Percentiles rank a stretch among this genome's conserved stretches.
phyloP scores from a whole-genome alignment of 768 basidiomycete species.

The Gymnopilus junonius region DNA sequence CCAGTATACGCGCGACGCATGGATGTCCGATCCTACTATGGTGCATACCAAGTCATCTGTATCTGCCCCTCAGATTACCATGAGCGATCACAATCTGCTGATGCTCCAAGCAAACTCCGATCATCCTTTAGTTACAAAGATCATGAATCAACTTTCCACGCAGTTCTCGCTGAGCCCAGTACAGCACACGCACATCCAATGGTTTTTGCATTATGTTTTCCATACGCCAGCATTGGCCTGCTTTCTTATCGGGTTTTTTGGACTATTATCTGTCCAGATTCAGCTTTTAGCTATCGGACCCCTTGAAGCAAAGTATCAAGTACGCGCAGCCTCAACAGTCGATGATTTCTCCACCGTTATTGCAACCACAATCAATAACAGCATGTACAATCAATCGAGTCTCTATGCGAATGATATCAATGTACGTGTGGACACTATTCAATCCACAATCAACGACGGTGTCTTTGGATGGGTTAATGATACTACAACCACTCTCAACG shows the following conservation, averaged over 20 bases:
- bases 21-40: conserved; percentile 73
- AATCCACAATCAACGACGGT: conserved; percentile 81
- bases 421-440: conserved; percentile 64
- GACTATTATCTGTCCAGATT: conserved; percentile 82
- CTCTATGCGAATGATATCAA: conserved; percentile 84
- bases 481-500: conserved; percentile 87
- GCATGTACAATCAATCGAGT: conserved; percentile 81
- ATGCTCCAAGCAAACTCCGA: conserved; percentile 69
- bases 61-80: conserved; percentile 54
- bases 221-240: conserved; percentile 90
- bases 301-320: conserved; percentile 69
- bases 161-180: conserved; percentile 59
- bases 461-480: conserved; percentile 95
- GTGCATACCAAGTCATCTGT: conserved; percentile 40
- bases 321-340: conserved; percentile 61
- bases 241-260: conserved; percentile 92
- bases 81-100: conserved; percentile 80
- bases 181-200: conserved; percentile 74
- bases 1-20: conserved; percentile 73
- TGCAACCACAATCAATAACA: conserved; percentile 75
- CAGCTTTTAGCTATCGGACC: conserved; percentile 84
- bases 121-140: conserved; percentile 75
- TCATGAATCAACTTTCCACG: conserved; percentile 57
- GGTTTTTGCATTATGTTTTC: conserved; percentile 92
- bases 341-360: conserved; percentile 74